Percentiles rank a stretch among this genome's conserved stretches.
Evolutionary conservation across 768 basidiomycete species (phyloP).

Genomic region (Russula virescens): DNA sequence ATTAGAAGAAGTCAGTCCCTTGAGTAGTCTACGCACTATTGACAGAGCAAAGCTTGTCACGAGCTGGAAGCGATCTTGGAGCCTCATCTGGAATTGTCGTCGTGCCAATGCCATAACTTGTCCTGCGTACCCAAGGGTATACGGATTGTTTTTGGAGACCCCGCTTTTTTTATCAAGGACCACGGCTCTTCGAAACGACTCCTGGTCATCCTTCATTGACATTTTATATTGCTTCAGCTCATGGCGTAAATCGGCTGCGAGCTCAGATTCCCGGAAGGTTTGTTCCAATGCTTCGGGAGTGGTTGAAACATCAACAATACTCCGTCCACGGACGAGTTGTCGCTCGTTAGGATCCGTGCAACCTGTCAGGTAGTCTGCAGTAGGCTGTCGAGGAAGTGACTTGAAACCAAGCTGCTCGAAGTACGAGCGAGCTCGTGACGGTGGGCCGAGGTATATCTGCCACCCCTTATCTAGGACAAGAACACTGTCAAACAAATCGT

Average conservation of each 20-base stretch:
- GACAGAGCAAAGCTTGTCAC: constrained; percentile 62
- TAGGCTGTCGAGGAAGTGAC: constrained; percentile 73
- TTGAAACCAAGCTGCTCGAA: constrained; percentile 72
- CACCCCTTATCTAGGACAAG: constrained; percentile 75
- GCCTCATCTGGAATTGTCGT: constrained; percentile 65
- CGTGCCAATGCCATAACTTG: constrained; percentile 67
- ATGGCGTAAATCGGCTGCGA: constrained; percentile 39
- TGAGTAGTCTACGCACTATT: constrained; percentile 39
- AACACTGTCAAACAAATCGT: constrained; percentile 81
- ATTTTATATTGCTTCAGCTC: constrained; percentile 50
- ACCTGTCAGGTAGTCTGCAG: constrained; percentile 78
- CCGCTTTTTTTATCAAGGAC: constrained; percentile 71
- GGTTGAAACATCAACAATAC: constrained; percentile 52
- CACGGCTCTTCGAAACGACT: constrained; percentile 70
- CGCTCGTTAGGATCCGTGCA: constrained; percentile 83
- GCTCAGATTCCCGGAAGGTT: constrained; percentile 49
- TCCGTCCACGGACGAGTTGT: constrained; percentile 57
- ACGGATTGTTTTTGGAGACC: constrained; percentile 73
- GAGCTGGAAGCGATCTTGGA: constrained; percentile 77
- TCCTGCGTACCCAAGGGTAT: constrained; percentile 70
- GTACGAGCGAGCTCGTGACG: constrained; percentile 67
- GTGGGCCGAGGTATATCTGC: constrained; percentile 76
- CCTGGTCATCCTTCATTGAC: constrained; percentile 55
- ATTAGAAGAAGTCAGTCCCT: background rate
- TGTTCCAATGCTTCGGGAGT: constrained; percentile 62